Percentiles rank a stretch among this genome's conserved stretches.
Evolutionary conservation across 202 grass and related monocot species (phyloP).

Genomic region (Panicum hallii): DNA sequence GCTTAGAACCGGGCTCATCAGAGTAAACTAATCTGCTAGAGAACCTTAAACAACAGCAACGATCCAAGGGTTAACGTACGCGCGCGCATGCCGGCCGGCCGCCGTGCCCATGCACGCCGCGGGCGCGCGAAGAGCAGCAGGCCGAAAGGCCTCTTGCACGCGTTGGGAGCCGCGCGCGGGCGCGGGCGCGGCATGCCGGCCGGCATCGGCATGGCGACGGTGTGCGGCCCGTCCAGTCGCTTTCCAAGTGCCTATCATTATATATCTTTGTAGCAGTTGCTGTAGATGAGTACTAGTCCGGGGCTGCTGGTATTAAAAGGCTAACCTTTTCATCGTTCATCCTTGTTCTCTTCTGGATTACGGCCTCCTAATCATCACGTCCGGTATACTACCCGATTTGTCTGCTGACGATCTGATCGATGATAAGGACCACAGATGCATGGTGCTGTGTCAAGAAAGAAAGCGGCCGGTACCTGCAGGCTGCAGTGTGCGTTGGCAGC

Average conservation of each 20-base stretch:
- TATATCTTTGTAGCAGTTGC: constrained; percentile 30
- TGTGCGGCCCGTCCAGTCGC: not conserved
- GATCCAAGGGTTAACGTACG: constrained; percentile 38
- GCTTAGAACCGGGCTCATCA: no score
- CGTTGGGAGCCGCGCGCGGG: constrained; percentile 37
- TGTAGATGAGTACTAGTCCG: not conserved
- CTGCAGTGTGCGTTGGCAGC: not conserved
- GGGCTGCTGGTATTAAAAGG: constrained; percentile 34
- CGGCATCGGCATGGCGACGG: not conserved
- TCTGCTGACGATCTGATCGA: not conserved
- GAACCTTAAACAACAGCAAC: constrained; percentile 35
- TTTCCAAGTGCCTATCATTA: not conserved
- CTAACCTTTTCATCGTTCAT: constrained; percentile 43
- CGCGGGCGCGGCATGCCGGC: constrained; percentile 30
- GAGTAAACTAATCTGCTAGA: not conserved
- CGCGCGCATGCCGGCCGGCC: not conserved
- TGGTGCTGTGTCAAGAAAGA: constrained; percentile 4
- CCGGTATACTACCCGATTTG: not conserved
- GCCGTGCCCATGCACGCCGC: constrained; percentile 21
- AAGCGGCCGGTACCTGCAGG: not conserved
- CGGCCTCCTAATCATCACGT: constrained; percentile 16
- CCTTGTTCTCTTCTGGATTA: constrained; percentile 48
- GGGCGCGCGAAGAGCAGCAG: not conserved
- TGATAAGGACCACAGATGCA: constrained; percentile 27
- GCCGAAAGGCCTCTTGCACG: not conserved